These are phyloP conservation scores for Cichorium intybus DNA, from an alignment of 140 eudicot genomes.

Conservation along the genomic window DNA sequence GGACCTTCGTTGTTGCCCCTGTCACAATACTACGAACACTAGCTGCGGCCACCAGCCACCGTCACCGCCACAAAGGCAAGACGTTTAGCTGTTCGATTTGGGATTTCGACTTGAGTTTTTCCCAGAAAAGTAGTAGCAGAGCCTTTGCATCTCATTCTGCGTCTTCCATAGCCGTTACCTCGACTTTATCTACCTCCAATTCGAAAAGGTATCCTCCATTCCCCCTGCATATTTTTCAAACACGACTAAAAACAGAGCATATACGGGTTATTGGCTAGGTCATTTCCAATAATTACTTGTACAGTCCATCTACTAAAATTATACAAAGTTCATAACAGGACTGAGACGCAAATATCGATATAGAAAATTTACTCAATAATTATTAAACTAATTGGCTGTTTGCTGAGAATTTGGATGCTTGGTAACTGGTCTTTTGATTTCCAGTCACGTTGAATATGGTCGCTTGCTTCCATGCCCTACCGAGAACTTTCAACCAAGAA, in stretches of 20 bases:
- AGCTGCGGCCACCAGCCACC: constrained; percentile 22
- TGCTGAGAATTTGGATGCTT: background rate
- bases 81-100: constrained; percentile 19
- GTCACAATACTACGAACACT: constrained; percentile 30
- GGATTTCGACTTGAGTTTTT: constrained; percentile 7
- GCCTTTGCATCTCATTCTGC: constrained; percentile 38
- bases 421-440: constrained; percentile 9
- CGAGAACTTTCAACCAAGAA: constrained; percentile 63
- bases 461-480: constrained; percentile 90
- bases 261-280: background rate
- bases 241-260: background rate
- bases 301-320: background rate
- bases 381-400: background rate
- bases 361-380: background rate
- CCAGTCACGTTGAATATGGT: constrained; percentile 54
- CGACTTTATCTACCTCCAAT: constrained; percentile 24
- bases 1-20: constrained; percentile 29
- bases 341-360: background rate
- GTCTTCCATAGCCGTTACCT: constrained; percentile 24
- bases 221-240: background rate
- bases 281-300: background rate
- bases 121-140: constrained; percentile 20
- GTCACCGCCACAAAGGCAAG: constrained; percentile 16
- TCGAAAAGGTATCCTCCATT: constrained; percentile 38
- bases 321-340: background rate